phyloP scores from a whole-genome alignment of 129 eudicot genomes.

The Arctium minus region DNA sequence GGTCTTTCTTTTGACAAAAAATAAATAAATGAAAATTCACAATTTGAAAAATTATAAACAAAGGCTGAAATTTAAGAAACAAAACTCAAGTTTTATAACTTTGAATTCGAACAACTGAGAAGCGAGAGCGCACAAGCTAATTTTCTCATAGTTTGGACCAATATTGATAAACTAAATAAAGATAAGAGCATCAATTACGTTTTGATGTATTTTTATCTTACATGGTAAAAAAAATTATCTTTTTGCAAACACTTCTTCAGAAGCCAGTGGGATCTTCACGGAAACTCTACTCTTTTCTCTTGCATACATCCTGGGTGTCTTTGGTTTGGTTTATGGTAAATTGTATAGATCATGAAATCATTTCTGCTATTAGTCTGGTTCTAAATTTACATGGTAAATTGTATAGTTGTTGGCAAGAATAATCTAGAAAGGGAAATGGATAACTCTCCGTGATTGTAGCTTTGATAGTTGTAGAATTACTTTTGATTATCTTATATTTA shows the following conservation, averaged over 20 bases:
- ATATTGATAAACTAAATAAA: background rate
- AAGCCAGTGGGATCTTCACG: background rate
- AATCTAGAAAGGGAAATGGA: no score
- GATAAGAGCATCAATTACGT: background rate
- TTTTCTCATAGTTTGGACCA: background rate
- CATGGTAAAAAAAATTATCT: background rate
- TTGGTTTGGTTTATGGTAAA: background rate
- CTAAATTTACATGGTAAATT: background rate
- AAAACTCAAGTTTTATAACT: background rate
- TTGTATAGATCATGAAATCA: background rate
- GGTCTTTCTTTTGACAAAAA: background rate
- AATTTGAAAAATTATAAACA: background rate
- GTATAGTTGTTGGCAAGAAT: no score
- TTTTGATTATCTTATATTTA: no score
- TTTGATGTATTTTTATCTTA: background rate
- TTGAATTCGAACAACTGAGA: background rate
- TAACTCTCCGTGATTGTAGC: no score
- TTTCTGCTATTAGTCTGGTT: background rate
- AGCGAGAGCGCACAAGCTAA: background rate
- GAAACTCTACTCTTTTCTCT: background rate
- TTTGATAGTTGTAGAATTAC: no score
- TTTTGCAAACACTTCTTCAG: background rate
- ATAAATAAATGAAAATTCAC: background rate
- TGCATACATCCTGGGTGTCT: background rate
- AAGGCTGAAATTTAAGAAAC: background rate